These are phyloP conservation scores for Skeletonema menzelii DNA, from an alignment of 108 stramenopile species.

Conservation along the genomic window DNA sequence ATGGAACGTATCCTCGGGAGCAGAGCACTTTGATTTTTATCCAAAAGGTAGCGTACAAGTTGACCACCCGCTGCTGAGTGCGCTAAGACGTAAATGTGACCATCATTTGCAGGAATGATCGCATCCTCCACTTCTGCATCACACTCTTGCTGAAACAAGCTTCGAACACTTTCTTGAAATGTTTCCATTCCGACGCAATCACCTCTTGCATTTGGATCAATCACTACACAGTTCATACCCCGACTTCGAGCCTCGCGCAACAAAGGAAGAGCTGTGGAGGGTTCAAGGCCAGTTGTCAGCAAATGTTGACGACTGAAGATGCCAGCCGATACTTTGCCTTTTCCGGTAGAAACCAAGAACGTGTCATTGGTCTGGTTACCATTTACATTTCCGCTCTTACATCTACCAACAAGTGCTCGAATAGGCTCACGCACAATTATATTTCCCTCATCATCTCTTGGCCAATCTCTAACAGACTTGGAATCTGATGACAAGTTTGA, in stretches of 20 bases:
- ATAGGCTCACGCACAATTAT: conserved; percentile 45
- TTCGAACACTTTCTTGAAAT: conserved; percentile 53
- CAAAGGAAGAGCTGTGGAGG: conserved; percentile 65
- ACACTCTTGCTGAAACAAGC: conserved; percentile 34
- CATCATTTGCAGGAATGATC: conserved; percentile 14
- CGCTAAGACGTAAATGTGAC: conserved; percentile 60
- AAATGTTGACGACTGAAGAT: conserved; percentile 75
- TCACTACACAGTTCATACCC: conserved; percentile 66
- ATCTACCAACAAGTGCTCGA: conserved; percentile 55
- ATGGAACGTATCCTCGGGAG: conserved; percentile 55
- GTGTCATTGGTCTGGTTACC: conserved; percentile 33
- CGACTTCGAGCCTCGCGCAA: conserved; percentile 59
- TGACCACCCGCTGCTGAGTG: conserved; percentile 79
- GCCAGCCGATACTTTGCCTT: conserved; percentile 79
- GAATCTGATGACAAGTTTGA: not conserved
- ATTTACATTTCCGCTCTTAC: conserved; percentile 11
- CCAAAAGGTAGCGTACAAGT: conserved; percentile 63
- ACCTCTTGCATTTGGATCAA: conserved; percentile 79
- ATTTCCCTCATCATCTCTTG: conserved; percentile 3
- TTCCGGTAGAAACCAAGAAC: conserved; percentile 66
- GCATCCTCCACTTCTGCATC: not conserved
- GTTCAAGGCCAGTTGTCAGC: conserved; percentile 64
- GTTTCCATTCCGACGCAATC: conserved; percentile 63
- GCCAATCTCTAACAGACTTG: not conserved
- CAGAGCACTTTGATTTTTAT: conserved; percentile 29